A percentile compares a stretch with the other conserved stretches of the same genome.
These are phyloP conservation scores for Vicia villosa DNA, from an alignment of 306 rosid species.

Conservation along the genomic window DNA sequence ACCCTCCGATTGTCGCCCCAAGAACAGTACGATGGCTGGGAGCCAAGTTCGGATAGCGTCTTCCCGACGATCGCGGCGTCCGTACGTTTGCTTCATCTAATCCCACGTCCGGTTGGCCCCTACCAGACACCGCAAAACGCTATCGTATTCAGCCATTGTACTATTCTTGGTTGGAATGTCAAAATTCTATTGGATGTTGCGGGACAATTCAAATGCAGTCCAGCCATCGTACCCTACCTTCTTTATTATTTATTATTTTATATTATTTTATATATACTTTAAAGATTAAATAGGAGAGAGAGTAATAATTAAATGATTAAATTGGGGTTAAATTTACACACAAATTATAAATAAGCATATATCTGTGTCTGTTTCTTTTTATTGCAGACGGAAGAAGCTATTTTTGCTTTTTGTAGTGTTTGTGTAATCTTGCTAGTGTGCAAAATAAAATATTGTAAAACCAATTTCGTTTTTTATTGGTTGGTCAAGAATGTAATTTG, in stretches of 20 bases:
- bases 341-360: conserved; percentile 2
- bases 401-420: background rate
- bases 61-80: no score
- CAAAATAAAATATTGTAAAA: conserved; percentile 19
- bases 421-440: conserved; percentile 7
- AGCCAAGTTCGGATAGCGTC: no score
- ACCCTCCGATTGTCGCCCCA: no score
- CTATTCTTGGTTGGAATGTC: no score
- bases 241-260: background rate
- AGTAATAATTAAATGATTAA: background rate
- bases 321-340: background rate
- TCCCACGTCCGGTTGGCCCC: no score
- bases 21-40: no score
- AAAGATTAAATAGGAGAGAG: background rate
- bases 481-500: conserved; percentile 22
- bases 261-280: background rate
- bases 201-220: no score
- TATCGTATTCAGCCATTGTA: no score
- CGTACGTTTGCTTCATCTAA: no score
- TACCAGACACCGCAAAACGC: no score
- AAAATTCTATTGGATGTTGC: no score
- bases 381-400: conserved; percentile 9
- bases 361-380: conserved; percentile 28
- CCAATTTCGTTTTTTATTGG: conserved; percentile 33
- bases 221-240: no score